phyloP scores from a whole-genome alignment of 2,329 filamentous ascomycete genomes.

The Nemania sp. region DNA sequence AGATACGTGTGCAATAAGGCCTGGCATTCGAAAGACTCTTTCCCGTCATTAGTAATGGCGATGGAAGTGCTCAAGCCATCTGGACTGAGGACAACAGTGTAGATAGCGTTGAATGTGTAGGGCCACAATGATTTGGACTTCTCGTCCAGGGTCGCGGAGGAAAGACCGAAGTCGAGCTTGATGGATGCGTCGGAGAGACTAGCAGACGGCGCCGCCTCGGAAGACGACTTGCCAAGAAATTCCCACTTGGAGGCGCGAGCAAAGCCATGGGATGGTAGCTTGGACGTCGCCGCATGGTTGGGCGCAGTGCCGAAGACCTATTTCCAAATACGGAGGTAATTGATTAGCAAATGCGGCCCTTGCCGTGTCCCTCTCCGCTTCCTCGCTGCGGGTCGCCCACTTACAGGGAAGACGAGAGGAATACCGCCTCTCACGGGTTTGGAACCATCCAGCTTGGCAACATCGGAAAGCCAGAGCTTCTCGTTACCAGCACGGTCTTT shows the following conservation, averaged over 20 bases:
- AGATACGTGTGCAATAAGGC: constrained; percentile 91
- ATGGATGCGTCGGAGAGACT: constrained; percentile 66
- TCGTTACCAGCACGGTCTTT: constrained; percentile 78
- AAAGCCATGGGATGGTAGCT: constrained; percentile 91
- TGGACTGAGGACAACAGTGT: constrained; percentile 83
- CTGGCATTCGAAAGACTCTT: constrained; percentile 85
- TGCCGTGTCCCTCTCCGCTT: neutral
- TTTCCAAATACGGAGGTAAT: neutral
- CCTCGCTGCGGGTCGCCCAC: constrained; percentile 36
- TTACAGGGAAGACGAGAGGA: constrained; percentile 88
- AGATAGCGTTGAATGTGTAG: constrained; percentile 85
- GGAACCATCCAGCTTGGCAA: constrained; percentile 78
- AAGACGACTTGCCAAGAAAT: constrained; percentile 85
- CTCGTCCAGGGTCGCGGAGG: constrained; percentile 69
- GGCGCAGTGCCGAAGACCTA: constrained; percentile 86
- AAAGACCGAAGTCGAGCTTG: constrained; percentile 95
- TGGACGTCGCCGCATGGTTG: constrained; percentile 73
- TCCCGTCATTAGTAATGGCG: constrained; percentile 86
- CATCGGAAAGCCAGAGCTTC: constrained; percentile 84
- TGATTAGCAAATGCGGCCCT: constrained; percentile 6
- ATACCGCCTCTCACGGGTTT: constrained; percentile 92
- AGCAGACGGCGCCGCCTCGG: constrained; percentile 64
- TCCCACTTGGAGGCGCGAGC: constrained; percentile 90
- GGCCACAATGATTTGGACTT: constrained; percentile 76
- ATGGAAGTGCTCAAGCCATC: constrained; percentile 78